Evolutionary conservation across 495 filamentous ascomycete genomes (phyloP).

Genomic region (Neurospora sp.): DNA sequence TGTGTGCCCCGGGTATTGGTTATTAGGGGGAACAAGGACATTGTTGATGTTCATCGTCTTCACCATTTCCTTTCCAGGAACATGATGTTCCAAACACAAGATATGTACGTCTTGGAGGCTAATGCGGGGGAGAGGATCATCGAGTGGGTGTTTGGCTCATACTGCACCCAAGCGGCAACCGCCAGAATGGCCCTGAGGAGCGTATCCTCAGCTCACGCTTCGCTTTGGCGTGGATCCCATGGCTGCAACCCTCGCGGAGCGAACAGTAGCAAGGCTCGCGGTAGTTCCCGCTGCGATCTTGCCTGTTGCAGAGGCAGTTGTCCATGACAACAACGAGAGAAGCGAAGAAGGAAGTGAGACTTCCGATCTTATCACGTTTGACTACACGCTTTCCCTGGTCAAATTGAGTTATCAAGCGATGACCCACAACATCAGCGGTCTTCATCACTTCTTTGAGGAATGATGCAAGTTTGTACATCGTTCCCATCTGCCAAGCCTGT

Average conservation of each 20-base stretch:
- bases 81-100: not conserved
- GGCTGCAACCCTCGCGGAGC: not conserved
- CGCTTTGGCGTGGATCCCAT: constrained; percentile 1
- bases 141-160: constrained; percentile 2
- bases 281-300: not conserved
- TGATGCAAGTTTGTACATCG: not conserved
- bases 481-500: not conserved
- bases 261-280: not conserved
- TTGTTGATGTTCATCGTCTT: not conserved
- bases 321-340: not conserved
- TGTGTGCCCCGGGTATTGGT: not conserved
- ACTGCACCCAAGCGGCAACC: not conserved
- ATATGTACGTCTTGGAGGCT: not conserved
- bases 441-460: not conserved
- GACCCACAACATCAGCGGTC: not conserved
- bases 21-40: not conserved
- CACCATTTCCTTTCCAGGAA: not conserved
- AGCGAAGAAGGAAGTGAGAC: not conserved
- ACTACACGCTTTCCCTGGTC: not conserved
- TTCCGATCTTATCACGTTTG: not conserved
- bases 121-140: not conserved
- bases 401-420: not conserved
- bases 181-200: not conserved
- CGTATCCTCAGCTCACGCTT: not conserved
- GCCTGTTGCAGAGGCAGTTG: not conserved